Conservation (phyloP, 352 stramenopile genomes). For the Hyaloperonospora brassicae region DNA sequence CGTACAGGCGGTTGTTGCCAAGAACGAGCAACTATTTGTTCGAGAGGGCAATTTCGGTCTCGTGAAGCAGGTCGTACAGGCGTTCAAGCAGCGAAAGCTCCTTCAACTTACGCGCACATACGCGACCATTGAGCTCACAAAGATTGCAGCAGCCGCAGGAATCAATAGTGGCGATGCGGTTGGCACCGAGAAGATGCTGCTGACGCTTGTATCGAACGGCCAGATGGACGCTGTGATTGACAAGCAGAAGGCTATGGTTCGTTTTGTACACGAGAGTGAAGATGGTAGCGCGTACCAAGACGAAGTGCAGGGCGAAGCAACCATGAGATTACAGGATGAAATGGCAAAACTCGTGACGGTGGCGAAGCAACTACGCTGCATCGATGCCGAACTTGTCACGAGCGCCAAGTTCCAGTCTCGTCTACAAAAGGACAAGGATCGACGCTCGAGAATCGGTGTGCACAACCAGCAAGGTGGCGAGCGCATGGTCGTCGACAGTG, state of each 20-base stretch:
- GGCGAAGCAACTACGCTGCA: constrained; percentile 54
- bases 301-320: constrained; percentile 37
- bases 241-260: constrained; percentile 70
- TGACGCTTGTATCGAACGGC: constrained; percentile 43
- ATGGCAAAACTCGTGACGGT: constrained; percentile 70
- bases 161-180: constrained; percentile 30
- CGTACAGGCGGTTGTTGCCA: constrained; percentile 28
- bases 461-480: constrained; percentile 45
- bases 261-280: constrained; percentile 62
- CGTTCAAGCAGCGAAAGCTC: constrained; percentile 62
- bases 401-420: constrained; percentile 72
- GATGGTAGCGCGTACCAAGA: constrained; percentile 21
- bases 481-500: constrained; percentile 26
- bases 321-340: constrained; percentile 49
- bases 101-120: constrained; percentile 74
- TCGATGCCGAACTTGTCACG: constrained; percentile 78
- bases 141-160: constrained; percentile 46
- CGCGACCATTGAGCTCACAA: constrained; percentile 56
- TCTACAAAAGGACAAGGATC: constrained; percentile 71
- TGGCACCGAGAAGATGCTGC: constrained; percentile 52
- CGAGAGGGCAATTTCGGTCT: constrained; percentile 67
- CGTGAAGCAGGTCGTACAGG: constrained; percentile 67
- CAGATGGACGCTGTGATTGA: constrained; percentile 64
- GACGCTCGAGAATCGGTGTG: constrained; percentile 38
- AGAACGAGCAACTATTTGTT: constrained; percentile 40